Evolutionary conservation across 805 yeast species (phyloP), one percentile per base, ranked within the genome.

Genomic region (Kazachstania psychrophila): DNA sequence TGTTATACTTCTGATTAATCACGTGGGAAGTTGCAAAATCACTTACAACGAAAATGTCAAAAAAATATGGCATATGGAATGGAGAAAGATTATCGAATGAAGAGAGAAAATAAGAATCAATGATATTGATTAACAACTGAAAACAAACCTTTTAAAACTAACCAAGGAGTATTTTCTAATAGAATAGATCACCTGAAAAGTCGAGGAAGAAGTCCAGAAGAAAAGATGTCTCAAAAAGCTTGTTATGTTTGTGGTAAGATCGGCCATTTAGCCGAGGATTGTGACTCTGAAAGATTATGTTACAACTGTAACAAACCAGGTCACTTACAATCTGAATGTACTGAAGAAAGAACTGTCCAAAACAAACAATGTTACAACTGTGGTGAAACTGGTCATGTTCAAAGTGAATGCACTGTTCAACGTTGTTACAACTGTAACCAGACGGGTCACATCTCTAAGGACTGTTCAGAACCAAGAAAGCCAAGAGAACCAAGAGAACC

Each of bases 351-450:
- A 64, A 87, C 86, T 63, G 74, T 82, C 48, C 76, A 77, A 50
- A 75, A 75, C 61, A 87, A 87, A 65, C 87, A 87, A 63, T 87
- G 96, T 65, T 87, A 82, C 79, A 81, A 81, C 63, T 87, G 96
- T 67, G 92, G 92, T 54, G 83, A 80, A 60, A 72, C 80, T 40
- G 96, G 95, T 39, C 96, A 87, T 58, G 78, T 87, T 51, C 85
- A 81, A 62, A 66, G 81, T 35, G 95, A 87, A 59, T 87, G 96
- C 67, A 56, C 70, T 66, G 53, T 79, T 62, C 68, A 69, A 55
- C 81, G 83, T 60, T 85, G 95, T 66, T 85, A 77, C 79, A 74
- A 70, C 68, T 81, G 89, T 58, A 73, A 77, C 45, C 72, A 72
- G 58, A 68, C 75, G 42, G 95, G 95, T 44, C 95, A 85, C 69